These are phyloP conservation scores for Ophiocytium majus DNA, from an alignment of 352 stramenopile genomes.

Conservation along the genomic window DNA sequence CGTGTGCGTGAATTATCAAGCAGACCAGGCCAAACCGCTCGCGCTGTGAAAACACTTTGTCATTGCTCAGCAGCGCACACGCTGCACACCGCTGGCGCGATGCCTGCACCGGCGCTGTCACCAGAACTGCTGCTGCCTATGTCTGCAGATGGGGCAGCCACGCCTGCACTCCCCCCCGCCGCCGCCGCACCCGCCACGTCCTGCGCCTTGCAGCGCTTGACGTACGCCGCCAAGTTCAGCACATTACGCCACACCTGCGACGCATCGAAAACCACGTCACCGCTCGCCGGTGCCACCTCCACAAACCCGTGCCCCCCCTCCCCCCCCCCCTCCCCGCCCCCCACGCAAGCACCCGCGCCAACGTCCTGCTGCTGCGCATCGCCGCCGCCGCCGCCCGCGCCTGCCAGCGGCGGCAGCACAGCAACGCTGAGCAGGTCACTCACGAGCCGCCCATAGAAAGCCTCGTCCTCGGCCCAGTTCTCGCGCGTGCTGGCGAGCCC, in stretches of 20 bases:
- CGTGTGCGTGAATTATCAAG: too few relatives aligned
- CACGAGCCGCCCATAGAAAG: conserved; percentile 5
- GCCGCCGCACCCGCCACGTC: background rate
- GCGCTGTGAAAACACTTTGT: too few relatives aligned
- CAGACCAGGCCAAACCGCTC: too few relatives aligned
- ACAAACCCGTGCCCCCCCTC: background rate
- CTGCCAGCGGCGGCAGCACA: background rate
- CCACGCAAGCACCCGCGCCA: background rate
- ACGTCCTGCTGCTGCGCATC: background rate
- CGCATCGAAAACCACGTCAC: background rate
- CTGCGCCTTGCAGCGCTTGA: background rate
- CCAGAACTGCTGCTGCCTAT: too few relatives aligned
- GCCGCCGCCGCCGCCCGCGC: background rate
- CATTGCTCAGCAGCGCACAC: too few relatives aligned
- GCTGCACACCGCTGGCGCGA: too few relatives aligned
- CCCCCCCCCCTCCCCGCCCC: background rate
- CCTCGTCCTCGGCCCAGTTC: conserved; percentile 20
- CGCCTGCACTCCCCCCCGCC: background rate
- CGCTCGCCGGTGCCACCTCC: background rate
- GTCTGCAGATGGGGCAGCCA: background rate
- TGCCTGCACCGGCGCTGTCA: background rate
- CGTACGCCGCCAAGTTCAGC: conserved; percentile 20
- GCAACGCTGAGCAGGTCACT: background rate
- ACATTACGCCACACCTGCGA: background rate
- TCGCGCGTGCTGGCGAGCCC: conserved; percentile 22